A percentile compares a stretch with the other conserved stretches of the same genome.
Conservation (phyloP, 1,284 basidiomycete species). For the Boletellus sp. region DNA sequence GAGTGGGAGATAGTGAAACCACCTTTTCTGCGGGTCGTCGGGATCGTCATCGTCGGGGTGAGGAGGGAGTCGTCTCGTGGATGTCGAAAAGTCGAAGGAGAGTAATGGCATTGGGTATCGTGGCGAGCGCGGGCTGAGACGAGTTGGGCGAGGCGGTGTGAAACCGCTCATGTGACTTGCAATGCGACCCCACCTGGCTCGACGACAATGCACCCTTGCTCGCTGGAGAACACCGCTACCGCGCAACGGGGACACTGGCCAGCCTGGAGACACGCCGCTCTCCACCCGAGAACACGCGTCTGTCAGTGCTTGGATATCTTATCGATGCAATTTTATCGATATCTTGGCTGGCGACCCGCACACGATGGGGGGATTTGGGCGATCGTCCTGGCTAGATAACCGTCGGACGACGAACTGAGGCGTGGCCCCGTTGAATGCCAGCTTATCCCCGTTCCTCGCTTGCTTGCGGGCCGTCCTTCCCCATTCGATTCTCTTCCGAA, state of each 20-base stretch:
- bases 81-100: conserved; percentile 25
- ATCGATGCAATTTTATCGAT: too few relatives aligned
- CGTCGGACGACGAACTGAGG: too few relatives aligned
- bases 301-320: too few relatives aligned
- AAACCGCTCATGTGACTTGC: neutral
- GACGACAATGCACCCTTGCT: too few relatives aligned
- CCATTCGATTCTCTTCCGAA: neutral
- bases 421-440: too few relatives aligned
- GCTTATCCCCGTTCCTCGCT: neutral
- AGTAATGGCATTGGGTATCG: conserved; percentile 27
- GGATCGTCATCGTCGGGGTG: conserved; percentile 26
- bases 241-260: too few relatives aligned
- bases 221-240: too few relatives aligned
- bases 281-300: too few relatives aligned
- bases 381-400: too few relatives aligned
- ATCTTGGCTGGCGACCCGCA: too few relatives aligned
- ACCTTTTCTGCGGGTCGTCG: conserved; percentile 39
- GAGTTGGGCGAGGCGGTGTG: neutral
- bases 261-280: too few relatives aligned
- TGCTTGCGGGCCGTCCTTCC: neutral
- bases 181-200: neutral
- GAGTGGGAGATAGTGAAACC: conserved; percentile 59
- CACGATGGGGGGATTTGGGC: too few relatives aligned
- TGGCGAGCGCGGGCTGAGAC: neutral
- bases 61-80: conserved; percentile 9